Base-by-base conservation (phyloP, 306 rosid genomes). In the Casuarina equisetifolia region DNA sequence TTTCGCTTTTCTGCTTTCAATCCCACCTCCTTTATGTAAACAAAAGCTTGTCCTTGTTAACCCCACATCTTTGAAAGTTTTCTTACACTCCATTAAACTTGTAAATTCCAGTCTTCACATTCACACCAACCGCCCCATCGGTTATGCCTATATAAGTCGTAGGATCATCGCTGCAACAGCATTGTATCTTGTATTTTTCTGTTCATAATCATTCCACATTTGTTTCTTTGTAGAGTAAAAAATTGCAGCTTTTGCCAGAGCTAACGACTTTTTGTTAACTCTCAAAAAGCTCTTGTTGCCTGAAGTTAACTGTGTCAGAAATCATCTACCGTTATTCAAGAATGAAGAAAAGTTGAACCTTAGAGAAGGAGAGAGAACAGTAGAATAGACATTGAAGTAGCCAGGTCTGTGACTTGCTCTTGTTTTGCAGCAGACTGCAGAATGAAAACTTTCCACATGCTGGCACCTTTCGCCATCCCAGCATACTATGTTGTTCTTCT, bases 391-490 rank as follows among this genome's bases (percentile, higher is more conserved):
- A 82, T 38, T 43, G 19, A 43, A n/a, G 49, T 9, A 48, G 79
- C 64, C 11, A 15, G 54, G 39, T 40, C 49, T 38, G 2, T 17
- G 13, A 48, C 68, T 81, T 61, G 45, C 64, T 81, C 64, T 78
- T 72, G 62, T 63, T 80, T 42, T 68, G 38, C 38, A 49, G 55
- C 66, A 39, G 49, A 57, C 5, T 70, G 77, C 75, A 87, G 81
- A 91, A 93, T 91, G 98, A 78, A 79, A 54, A 76, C 54, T 50
- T 76, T 61, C 74, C 80, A 46, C 74, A 81, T 69, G 50, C 66
- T 75, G 35, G 66, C 83, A 45, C 35, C 76, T 80, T 48, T 85
- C 48, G 42, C 76, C 11, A 39, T 86, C 40, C 70, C 75, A 82
- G 79, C 80, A 45, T 86, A 45, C 75, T 83, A 61, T 85, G 73